Percentiles rank a stretch among this genome's conserved stretches.
Evolutionary conservation across 2,329 filamentous ascomycete species (phyloP).

Genomic region (Pyrenochaeta sp.): DNA sequence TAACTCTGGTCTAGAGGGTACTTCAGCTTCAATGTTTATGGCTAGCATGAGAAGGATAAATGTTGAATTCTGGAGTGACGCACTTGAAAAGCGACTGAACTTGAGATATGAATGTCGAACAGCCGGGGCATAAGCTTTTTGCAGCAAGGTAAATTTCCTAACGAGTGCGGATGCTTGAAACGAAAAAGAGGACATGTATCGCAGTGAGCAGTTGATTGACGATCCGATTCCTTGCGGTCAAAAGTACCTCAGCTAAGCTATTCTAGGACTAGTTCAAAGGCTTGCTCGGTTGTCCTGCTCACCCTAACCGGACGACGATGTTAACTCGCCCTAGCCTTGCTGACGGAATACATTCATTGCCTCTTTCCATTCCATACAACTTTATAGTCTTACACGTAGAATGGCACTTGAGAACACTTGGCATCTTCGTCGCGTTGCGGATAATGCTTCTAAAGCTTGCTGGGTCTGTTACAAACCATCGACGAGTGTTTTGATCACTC

Average conservation of each 20-base stretch:
- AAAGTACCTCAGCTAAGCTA: conserved; percentile 11
- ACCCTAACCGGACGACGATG: background rate
- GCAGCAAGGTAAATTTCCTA: background rate
- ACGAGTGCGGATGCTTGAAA: background rate
- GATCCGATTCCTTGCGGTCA: conserved; percentile 2
- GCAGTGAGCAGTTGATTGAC: conserved; percentile 5
- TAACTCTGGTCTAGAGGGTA: background rate
- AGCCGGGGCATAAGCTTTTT: background rate
- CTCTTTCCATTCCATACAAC: background rate
- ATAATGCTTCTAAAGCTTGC: conserved; percentile 83
- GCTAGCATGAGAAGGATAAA: background rate
- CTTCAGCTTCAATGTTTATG: background rate
- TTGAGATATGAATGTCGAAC: background rate
- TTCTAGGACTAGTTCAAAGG: conserved; percentile 13
- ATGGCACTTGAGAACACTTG: conserved; percentile 75
- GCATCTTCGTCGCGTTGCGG: conserved; percentile 85
- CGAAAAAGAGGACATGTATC: conserved; percentile 18
- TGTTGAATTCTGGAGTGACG: conserved; percentile 5
- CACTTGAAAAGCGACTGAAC: conserved; percentile 18
- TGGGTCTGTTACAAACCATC: conserved; percentile 92
- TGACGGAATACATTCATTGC: background rate
- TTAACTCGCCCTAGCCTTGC: background rate
- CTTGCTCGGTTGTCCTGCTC: background rate
- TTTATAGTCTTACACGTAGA: conserved; percentile 1
- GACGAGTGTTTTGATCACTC: conserved; percentile 85